Evolutionary conservation across 768 basidiomycete genomes (phyloP).

Genomic region (Hypsizygus marmoreus): DNA sequence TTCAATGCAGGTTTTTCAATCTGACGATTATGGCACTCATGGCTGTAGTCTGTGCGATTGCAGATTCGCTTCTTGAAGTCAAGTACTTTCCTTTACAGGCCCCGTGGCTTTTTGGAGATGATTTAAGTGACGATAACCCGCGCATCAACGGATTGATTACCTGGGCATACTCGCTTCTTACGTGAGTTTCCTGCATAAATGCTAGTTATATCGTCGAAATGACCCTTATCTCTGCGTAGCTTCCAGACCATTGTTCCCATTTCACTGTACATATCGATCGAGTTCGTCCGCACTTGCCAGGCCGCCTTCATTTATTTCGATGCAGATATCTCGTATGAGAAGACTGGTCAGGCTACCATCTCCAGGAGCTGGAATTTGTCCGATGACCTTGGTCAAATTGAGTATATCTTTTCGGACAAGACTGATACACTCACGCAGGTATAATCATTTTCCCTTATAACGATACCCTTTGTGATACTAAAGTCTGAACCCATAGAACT

Average conservation of each 20-base stretch:
- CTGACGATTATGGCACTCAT: conserved; percentile 72
- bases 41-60: conserved; percentile 83
- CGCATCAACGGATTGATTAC: conserved; percentile 89
- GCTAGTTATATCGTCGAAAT: too few species aligned
- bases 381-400: conserved; percentile 95
- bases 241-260: conserved; percentile 97
- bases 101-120: conserved; percentile 80
- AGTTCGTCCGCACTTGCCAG: conserved; percentile 84
- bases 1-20: conserved; percentile 67
- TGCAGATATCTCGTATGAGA: conserved; percentile 79
- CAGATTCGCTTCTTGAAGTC: conserved; percentile 77
- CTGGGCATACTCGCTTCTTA: conserved; percentile 82
- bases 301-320: conserved; percentile 96
- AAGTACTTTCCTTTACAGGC: conserved; percentile 62
- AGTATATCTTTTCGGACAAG: conserved; percentile 98
- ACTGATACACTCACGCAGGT: conserved; percentile 94
- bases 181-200: conserved; percentile 54
- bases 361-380: conserved; percentile 92
- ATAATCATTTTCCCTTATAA: background rate
- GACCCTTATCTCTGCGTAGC: background rate
- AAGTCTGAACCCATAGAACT: conserved; percentile 58
- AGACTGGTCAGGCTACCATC: conserved; percentile 76
- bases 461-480: conserved; percentile 7
- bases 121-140: conserved; percentile 75
- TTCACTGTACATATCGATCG: conserved; percentile 95